Evolutionary conservation across 495 filamentous ascomycete genomes (phyloP), one percentile per base, ranked within the genome.

Genomic region (Coniosporium apollinis): DNA sequence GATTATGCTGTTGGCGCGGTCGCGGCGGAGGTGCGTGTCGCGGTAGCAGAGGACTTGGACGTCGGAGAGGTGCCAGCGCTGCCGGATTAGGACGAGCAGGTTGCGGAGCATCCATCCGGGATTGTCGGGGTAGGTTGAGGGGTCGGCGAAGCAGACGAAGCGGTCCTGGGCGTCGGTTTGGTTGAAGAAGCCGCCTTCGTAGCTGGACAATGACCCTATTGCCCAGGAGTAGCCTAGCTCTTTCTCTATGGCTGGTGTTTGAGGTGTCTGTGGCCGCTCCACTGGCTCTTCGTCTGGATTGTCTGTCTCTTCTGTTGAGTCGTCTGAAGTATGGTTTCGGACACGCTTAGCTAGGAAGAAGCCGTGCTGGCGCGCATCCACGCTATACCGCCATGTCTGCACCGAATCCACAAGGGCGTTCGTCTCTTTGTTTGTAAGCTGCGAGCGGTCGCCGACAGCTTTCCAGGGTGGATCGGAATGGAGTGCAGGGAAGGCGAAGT

Each of bases 31-130:
- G 32, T 83, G 82, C 2, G 74, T 71, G 45, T 94, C 87, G 39
- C 87, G 71, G 53, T 86, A 97, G 44, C 87, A 82, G n/a, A 97
- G 57, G 31, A 96, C 70, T 48, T 86, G 83, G 22, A 84, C 76
- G 28, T 74, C 71, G 22, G 70, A 62, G 22, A 92, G 66, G 5
- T 72, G 66, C 65, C 81, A 97, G 17, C 87, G 66, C 43, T 81
- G 76, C 38, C 76, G 72, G n/a, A 91, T 69, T 37, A 97, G 62
- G 4, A 93, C 70, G 13, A 97, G 61, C 5, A 96, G 66, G 47
- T 97, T 97, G 33, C 89, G 66, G 18, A 96, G 60, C 63, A 86
- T 81, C 89, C 89, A 94, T 0, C 84, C 82, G 5, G 89, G 86
- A 38, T 81, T 72, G 29, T 78, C 69, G 3, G 75, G 58, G 51